A percentile compares a stretch with the other conserved stretches of the same genome.
phyloP scores from a whole-genome alignment of 768 basidiomycete species.

The Chiua virens region DNA sequence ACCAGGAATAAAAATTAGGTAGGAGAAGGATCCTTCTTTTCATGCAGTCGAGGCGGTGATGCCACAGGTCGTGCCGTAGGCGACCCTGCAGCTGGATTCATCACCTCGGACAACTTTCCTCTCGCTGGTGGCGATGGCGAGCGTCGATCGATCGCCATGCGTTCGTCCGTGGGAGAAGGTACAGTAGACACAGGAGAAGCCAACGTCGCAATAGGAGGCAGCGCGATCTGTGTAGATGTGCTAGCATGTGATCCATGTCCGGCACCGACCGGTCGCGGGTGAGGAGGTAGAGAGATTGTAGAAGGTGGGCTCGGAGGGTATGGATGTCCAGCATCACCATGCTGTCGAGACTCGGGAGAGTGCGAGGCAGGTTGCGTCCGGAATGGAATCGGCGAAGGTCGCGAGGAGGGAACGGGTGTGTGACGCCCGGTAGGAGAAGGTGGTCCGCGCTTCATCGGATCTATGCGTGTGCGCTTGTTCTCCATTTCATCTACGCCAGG shows the following conservation, averaged over 20 bases:
- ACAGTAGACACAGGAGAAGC: conserved; percentile 55
- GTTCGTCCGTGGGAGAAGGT: conserved; percentile 49
- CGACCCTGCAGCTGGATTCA: conserved; percentile 49
- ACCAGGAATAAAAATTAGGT: conserved; percentile 10
- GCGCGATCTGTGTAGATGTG: conserved; percentile 44
- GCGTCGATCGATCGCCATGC: conserved; percentile 37
- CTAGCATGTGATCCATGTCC: conserved; percentile 44
- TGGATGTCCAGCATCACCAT: conserved; percentile 22
- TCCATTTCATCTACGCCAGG: conserved; percentile 62
- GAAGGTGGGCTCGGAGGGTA: conserved; percentile 53
- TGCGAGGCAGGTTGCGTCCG: conserved; percentile 66
- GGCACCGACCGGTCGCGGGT: conserved; percentile 68
- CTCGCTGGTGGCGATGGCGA: conserved; percentile 52
- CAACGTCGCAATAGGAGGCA: conserved; percentile 71
- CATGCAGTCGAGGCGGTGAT: conserved; percentile 48
- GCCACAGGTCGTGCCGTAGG: conserved; percentile 52
- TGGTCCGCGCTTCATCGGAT: conserved; percentile 47
- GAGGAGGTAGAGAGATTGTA: conserved; percentile 64
- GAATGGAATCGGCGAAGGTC: conserved; percentile 74
- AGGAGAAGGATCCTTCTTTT: conserved; percentile 33
- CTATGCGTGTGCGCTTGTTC: conserved; percentile 65
- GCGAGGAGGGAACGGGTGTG: conserved; percentile 58
- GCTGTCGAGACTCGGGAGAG: conserved; percentile 66
- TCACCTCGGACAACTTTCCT: conserved; percentile 52
- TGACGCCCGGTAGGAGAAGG: conserved; percentile 53